Conservation (phyloP, 495 filamentous ascomycete genomes). For the Podospora tetraspora region DNA sequence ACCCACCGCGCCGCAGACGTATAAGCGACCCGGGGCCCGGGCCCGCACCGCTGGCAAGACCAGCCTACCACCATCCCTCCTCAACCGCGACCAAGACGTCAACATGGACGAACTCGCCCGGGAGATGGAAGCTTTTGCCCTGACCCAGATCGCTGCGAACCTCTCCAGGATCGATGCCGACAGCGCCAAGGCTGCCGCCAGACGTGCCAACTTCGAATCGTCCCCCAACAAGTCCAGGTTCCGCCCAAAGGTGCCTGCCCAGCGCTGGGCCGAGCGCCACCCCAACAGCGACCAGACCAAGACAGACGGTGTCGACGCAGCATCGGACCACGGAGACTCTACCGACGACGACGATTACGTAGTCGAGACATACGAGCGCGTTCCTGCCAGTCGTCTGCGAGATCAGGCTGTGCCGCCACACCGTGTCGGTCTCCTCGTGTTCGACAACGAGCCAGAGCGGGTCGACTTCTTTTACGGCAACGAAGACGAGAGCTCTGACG, state of each 20-base stretch:
- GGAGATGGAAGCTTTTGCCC: slow-evolving; percentile 46
- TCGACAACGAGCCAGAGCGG: slow-evolving; percentile 47
- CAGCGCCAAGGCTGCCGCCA: slow-evolving; percentile 14
- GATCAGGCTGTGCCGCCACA: slow-evolving; percentile 32
- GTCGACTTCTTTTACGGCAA: slow-evolving; percentile 47
- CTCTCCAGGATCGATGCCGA: slow-evolving; percentile 34
- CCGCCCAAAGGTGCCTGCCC: slow-evolving; percentile 43
- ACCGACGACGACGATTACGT: slow-evolving; percentile 49
- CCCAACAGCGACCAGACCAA: slow-evolving; percentile 28
- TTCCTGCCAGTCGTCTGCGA: slow-evolving; percentile 43
- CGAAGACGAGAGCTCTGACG: slow-evolving; percentile 41
- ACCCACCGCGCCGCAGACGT: slow-evolving; percentile 4
- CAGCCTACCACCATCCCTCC: slow-evolving; percentile 36
- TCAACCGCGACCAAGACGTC: slow-evolving; percentile 35
- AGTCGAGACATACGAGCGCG: slow-evolving; percentile 49
- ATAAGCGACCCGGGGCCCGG: slow-evolving; percentile 23
- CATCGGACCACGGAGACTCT: slow-evolving; percentile 27
- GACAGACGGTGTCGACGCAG: not conserved
- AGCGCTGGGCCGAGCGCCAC: slow-evolving; percentile 46
- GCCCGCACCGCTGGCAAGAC: slow-evolving; percentile 21
- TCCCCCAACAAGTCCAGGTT: slow-evolving; percentile 26
- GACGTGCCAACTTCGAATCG: slow-evolving; percentile 16
- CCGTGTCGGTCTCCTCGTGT: slow-evolving; percentile 45
- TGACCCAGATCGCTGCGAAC: slow-evolving; percentile 45
- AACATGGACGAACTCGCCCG: slow-evolving; percentile 42